Evolutionary conservation across 2,329 filamentous ascomycete genomes (phyloP), one percentile per base, ranked within the genome.

Genomic region (Ceratocystis alfenasii): DNA sequence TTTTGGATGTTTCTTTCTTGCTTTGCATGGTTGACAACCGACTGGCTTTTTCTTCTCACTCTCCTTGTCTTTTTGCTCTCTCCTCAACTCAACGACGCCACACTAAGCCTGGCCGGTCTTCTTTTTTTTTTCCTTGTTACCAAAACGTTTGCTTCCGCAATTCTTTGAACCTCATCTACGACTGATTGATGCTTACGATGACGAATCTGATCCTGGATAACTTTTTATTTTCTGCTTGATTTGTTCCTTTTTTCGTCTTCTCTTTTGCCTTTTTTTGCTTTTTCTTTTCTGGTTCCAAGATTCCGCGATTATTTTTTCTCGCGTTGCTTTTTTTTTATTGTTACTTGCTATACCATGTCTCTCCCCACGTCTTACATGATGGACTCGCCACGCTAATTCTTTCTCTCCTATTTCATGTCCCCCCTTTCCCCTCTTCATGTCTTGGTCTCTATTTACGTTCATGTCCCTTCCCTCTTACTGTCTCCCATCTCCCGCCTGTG

Each of bases 181-280:
- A 67, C 55, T 64, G 59, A 67, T 60, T 64, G 59, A 68, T 55
- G 61, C 61, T 62, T 66, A 66, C 53, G 66, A 68, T 68, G 66
- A 64, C 57, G 60, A 59, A 45, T 48, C 50, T 57, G 63, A 67
- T 63, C 45, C 48, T 64, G 50, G 62, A 64, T 64, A 33, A 41
- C 36, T 41, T 41, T 36, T 41, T 41, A 41, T 41, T 41, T 41
- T 12, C 15, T 12, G 36, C 1, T 41, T 41, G 41, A 44, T 53
- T 44, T 53, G 28, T 48, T 64, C 5, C 53, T 30, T 33, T 46
- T 30, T n/a, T 61, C 41, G 33, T 41, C 46, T 10, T 30, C 22
- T 55, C n/a, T 22, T 17, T 59, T 33, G 1, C 22, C 53, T 30
- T 63, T 59, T 59, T 30, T 63, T 17, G 30, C 45, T 44, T 41